These are phyloP conservation scores for Cronartium ribicola DNA, from an alignment of 1,284 basidiomycete species.

Conservation along the genomic window DNA sequence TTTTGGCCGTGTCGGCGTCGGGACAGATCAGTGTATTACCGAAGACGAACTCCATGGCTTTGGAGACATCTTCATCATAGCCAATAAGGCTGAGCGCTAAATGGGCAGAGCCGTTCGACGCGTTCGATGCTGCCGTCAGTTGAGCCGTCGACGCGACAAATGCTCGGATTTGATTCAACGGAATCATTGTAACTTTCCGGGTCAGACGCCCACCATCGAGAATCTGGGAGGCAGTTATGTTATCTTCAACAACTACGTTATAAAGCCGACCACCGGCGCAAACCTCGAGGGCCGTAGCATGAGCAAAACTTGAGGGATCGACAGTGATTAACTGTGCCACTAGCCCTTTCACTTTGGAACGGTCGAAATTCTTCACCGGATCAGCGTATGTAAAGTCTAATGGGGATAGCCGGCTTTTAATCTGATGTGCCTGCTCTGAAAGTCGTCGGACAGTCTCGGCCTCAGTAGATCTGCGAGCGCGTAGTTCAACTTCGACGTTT, in stretches of 20 bases:
- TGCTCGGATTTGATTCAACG: constrained; percentile 82
- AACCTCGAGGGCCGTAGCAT: constrained; percentile 78
- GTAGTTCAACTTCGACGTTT: constrained; percentile 67
- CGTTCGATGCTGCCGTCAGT: constrained; percentile 66
- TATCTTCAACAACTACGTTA: constrained; percentile 89
- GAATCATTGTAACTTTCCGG: constrained; percentile 89
- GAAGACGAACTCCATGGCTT: constrained; percentile 91
- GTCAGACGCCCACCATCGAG: constrained; percentile 75
- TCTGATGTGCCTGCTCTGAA: constrained; percentile 60
- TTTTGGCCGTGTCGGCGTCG: constrained; percentile 80
- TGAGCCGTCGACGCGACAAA: constrained; percentile 68
- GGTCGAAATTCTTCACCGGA: constrained; percentile 78
- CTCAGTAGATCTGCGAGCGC: constrained; percentile 60
- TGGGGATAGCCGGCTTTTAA: constrained; percentile 63
- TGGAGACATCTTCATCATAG: constrained; percentile 75
- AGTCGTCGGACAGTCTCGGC: constrained; percentile 61
- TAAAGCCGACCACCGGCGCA: constrained; percentile 87
- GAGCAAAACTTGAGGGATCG: constrained; percentile 65
- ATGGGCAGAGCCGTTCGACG: constrained; percentile 78
- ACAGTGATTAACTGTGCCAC: constrained; percentile 64
- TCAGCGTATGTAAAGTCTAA: constrained; percentile 79
- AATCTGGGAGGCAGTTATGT: constrained; percentile 78
- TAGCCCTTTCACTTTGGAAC: constrained; percentile 75
- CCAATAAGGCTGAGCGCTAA: constrained; percentile 81
- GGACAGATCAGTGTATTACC: constrained; percentile 87